These are phyloP conservation scores for Colletotrichum paranaense DNA, from an alignment of 2,329 filamentous ascomycete genomes.

Conservation along the genomic window DNA sequence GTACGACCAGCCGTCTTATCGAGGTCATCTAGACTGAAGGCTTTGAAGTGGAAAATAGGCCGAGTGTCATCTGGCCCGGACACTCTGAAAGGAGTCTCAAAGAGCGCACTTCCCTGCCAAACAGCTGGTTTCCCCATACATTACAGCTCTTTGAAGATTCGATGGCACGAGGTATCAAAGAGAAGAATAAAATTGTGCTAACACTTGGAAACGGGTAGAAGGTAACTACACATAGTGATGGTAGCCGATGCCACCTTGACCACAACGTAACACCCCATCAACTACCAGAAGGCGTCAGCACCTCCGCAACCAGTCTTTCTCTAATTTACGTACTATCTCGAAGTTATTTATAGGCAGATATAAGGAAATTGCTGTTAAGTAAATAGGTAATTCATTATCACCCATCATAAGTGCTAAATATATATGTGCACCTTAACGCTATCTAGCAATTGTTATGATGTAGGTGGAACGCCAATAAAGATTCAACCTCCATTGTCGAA, in stretches of 20 bases:
- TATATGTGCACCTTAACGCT: too few relatives aligned
- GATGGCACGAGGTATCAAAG: constrained; percentile 39
- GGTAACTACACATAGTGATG: constrained; percentile 43
- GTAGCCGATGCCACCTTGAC: too few relatives aligned
- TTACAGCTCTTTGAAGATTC: constrained; percentile 40
- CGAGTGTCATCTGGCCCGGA: constrained; percentile 41
- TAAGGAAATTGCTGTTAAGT: too few relatives aligned
- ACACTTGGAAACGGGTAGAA: constrained; percentile 41
- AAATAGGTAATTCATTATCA: too few relatives aligned
- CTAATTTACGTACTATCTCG: too few relatives aligned
- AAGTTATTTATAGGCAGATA: too few relatives aligned
- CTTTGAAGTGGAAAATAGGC: neutral
- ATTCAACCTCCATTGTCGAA: too few relatives aligned
- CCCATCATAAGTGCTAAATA: too few relatives aligned
- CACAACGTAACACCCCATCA: neutral
- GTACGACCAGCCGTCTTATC: too few relatives aligned
- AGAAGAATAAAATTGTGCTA: constrained; percentile 42
- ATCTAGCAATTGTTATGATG: too few relatives aligned
- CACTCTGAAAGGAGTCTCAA: constrained; percentile 41
- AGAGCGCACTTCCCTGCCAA: constrained; percentile 38
- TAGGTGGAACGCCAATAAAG: too few relatives aligned
- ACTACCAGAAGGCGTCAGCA: neutral
- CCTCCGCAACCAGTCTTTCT: neutral
- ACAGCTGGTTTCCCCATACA: constrained; percentile 43
- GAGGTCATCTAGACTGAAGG: too few relatives aligned